These are phyloP conservation scores for Erodium moschatum DNA, from an alignment of 441 rosid genomes.

Conservation along the genomic window DNA sequence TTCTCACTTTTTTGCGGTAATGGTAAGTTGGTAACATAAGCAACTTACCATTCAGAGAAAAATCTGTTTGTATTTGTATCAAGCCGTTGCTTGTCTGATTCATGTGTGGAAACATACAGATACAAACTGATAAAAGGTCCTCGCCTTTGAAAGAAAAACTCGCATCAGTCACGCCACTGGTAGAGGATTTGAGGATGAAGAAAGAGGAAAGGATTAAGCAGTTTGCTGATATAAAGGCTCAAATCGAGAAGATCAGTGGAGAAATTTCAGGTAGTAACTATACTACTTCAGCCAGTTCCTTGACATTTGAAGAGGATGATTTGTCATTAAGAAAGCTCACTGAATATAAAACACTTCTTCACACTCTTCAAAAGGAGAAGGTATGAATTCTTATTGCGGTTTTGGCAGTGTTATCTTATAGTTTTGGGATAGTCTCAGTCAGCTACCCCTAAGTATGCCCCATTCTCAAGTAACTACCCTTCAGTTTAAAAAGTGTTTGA, in stretches of 20 bases:
- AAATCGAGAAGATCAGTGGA: constrained; percentile 70
- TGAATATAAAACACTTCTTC: constrained; percentile 77
- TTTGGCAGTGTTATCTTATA: not conserved
- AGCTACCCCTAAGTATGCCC: too few species aligned
- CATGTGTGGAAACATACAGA: constrained; percentile 29
- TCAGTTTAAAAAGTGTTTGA: too few species aligned
- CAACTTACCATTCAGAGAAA: not conserved
- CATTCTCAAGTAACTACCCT: too few species aligned
- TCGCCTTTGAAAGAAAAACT: constrained; percentile 72
- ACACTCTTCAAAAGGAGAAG: constrained; percentile 80
- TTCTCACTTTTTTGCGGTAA: not conserved
- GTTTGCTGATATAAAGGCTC: constrained; percentile 59
- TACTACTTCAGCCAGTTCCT: constrained; percentile 31
- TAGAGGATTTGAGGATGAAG: constrained; percentile 65
- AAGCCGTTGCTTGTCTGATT: constrained; percentile 7
- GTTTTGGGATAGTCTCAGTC: not conserved
- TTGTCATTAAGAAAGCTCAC: constrained; percentile 70
- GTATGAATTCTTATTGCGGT: constrained; percentile 25
- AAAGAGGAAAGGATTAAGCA: constrained; percentile 77
- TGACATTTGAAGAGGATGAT: constrained; percentile 63
- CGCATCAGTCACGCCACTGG: constrained; percentile 63
- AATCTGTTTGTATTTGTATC: not conserved
- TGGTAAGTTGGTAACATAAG: not conserved
- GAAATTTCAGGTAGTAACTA: constrained; percentile 68
- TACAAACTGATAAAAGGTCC: constrained; percentile 44